Evolutionary conservation across 108 stramenopile genomes (phyloP).

Genomic region (Hondaea fermentalgiana): DNA sequence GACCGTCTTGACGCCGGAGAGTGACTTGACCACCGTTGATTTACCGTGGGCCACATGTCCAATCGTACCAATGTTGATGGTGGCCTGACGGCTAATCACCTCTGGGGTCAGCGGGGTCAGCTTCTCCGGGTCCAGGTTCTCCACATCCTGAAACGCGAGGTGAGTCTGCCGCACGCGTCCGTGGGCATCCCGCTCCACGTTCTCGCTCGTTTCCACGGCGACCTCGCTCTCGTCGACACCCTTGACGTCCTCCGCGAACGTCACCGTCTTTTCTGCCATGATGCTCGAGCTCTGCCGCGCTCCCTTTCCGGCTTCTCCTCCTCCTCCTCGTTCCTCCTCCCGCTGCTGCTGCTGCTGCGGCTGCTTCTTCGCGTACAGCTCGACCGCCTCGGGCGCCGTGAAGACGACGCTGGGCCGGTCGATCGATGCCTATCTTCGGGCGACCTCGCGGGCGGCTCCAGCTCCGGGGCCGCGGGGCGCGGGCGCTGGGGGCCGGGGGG

Average conservation of each 20-base stretch:
- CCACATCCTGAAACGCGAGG: slow-evolving; percentile 21
- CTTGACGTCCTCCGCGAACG: neutral
- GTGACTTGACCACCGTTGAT: slow-evolving; percentile 89
- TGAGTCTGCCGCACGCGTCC: neutral
- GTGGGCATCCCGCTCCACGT: neutral
- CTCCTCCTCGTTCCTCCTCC: no score
- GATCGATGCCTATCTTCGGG: no score
- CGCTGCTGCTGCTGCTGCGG: no score
- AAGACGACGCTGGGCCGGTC: no score
- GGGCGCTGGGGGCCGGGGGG: no score
- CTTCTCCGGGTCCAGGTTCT: slow-evolving; percentile 25
- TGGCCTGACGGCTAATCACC: slow-evolving; percentile 90
- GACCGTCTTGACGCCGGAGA: slow-evolving; percentile 95
- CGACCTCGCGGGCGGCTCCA: no score
- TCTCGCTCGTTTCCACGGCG: neutral
- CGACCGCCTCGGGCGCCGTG: no score
- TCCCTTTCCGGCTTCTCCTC: neutral
- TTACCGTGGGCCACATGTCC: slow-evolving; percentile 99
- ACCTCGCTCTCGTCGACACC: neutral
- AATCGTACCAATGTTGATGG: slow-evolving; percentile 99
- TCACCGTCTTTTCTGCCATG: neutral
- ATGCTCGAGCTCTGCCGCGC: neutral
- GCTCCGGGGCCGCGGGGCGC: no score
- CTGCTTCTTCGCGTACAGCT: no score
- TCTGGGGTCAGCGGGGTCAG: slow-evolving; percentile 55